These are phyloP conservation scores for Gleditsia sinensis DNA, from an alignment of 306 rosid species.

Conservation along the genomic window DNA sequence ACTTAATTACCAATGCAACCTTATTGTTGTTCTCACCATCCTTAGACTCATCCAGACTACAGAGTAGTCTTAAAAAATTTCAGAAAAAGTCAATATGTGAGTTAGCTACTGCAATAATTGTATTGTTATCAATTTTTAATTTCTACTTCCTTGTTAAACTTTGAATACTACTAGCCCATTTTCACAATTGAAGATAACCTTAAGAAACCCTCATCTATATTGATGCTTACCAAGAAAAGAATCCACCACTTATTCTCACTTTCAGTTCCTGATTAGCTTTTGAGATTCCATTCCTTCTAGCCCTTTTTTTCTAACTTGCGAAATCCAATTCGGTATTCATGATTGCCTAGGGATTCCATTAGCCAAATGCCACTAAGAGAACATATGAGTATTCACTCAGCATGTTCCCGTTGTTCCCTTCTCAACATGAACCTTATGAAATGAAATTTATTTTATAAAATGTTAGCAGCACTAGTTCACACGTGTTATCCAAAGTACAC, in stretches of 20 bases:
- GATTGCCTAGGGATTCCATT: not conserved
- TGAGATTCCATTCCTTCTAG: not conserved
- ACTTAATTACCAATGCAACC: not conserved
- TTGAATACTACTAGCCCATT: not conserved
- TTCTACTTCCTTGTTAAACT: not conserved
- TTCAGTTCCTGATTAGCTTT: not conserved
- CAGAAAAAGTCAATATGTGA: not conserved
- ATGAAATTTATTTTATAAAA: not conserved
- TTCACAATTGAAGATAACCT: not conserved
- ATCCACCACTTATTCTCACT: not conserved
- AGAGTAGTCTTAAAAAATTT: not conserved
- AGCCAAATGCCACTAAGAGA: not conserved
- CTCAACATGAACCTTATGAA: not conserved
- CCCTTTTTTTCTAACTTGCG: not conserved
- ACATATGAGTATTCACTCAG: not conserved
- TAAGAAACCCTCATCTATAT: not conserved
- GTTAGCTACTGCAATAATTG: not conserved
- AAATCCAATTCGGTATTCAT: not conserved
- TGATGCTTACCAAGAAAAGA: not conserved
- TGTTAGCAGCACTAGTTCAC: not conserved
- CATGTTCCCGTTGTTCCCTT: not conserved
- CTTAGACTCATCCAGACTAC: not conserved
- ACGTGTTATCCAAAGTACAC: not conserved
- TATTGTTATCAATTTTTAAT: not conserved
- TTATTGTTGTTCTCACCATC: not conserved